phyloP scores from a whole-genome alignment of 1,284 basidiomycete genomes.

The Gymnopus androsaceus region DNA sequence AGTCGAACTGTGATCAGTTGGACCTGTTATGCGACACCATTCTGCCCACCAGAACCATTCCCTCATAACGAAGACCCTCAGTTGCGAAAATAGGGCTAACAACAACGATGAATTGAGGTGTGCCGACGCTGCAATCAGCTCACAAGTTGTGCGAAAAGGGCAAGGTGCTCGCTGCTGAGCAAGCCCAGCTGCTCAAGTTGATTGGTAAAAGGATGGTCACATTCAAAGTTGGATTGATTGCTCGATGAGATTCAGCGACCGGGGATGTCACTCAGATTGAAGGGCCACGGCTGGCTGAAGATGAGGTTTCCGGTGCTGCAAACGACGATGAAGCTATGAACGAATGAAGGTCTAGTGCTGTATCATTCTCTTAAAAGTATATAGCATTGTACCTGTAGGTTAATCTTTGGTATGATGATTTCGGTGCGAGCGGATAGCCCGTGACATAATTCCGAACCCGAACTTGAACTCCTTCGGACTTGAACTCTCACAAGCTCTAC shows the following conservation, averaged over 20 bases:
- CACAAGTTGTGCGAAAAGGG: conserved; percentile 88
- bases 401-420: not conserved
- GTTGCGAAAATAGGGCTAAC: conserved; percentile 87
- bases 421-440: not conserved
- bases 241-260: conserved; percentile 74
- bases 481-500: not conserved
- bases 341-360: conserved; percentile 29
- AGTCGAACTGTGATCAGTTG: conserved; percentile 76
- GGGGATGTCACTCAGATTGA: conserved; percentile 69
- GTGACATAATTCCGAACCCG: not conserved
- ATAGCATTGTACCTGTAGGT: conserved; percentile 5
- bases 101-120: conserved; percentile 84
- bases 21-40: conserved; percentile 71
- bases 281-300: conserved; percentile 43
- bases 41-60: conserved; percentile 81
- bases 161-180: conserved; percentile 77
- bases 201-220: conserved; percentile 85
- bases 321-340: conserved; percentile 43
- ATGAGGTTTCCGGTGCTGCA: conserved; percentile 32
- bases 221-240: conserved; percentile 74
- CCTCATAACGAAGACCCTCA: conserved; percentile 98
- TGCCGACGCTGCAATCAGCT: conserved; percentile 81
- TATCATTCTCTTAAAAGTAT: conserved; percentile 10
- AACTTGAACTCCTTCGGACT: not conserved
- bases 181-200: conserved; percentile 88